Evolutionary conservation across 805 yeast species (phyloP), one percentile per base, ranked within the genome.

Genomic region (Saturnispora diversa): DNA sequence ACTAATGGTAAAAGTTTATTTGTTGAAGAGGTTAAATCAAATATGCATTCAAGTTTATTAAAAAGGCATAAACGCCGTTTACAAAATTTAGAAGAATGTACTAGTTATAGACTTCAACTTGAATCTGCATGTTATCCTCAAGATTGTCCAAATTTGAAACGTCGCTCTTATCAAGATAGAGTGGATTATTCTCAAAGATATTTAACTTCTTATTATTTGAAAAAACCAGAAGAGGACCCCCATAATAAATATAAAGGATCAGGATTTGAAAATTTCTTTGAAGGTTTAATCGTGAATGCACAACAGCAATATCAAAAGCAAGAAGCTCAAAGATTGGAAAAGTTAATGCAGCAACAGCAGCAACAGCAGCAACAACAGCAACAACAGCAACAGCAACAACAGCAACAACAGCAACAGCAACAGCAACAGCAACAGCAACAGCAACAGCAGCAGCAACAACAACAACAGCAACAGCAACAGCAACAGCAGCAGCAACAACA

Each of bases 1-100:
- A 67, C 81, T 3, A 76, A 74, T 51, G 96, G 96, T 6, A 73
- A 83, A 51, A 77, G 95, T 45, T 85, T 95, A 4, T 90, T 90
- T 62, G 69, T 81, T n/a, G 72, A 72, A 37, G 90, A 84, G 53
- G 55, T 65, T 5, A 38, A 52, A 39, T 46, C 50, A 6, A 54
- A 52, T 17, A 33, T 30, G 19, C 42, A 42, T 17, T 12, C 42
- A 4, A 35, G 28, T 28, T 16, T 44, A 6, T 25, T 44, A 6
- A 55, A 51, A 42, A 55, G 60, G 35, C 62, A 55, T 43, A 54
- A 49, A 40, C 47, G 59, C 35, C 51, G 67, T 35, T 35, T 56
- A 38, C 55, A 50, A 33, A 58, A 51, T 35, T 46, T 61, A 8
- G 58, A 57, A 28, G 57, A 55, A 30, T 54, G 59, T n/a, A 54